Conservation (phyloP, 1,139 yeast species). For the Petasospora rhodanensis region DNA sequence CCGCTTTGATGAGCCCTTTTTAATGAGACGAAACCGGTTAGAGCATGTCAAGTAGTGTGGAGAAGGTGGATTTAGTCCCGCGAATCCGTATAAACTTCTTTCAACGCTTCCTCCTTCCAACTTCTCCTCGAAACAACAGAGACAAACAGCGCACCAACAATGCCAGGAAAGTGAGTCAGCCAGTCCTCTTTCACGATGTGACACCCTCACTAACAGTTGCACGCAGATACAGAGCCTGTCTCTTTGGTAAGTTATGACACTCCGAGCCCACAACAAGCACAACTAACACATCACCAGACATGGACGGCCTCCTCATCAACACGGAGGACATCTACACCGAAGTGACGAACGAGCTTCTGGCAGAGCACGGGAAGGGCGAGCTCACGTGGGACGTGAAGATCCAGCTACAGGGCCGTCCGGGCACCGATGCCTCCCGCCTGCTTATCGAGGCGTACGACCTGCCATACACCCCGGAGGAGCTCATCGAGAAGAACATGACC, state of each 20-base stretch:
- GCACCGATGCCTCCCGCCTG: conserved; percentile 56
- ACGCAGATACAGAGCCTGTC: conserved; percentile 64
- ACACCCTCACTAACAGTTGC: neutral
- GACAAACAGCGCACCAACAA: no score
- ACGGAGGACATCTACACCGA: conserved; percentile 89
- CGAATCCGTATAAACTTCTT: no score
- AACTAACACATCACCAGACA: conserved; percentile 40
- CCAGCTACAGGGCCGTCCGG: conserved; percentile 87
- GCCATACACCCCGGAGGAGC: conserved; percentile 61
- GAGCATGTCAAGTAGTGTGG: no score
- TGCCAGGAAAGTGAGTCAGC: conserved; percentile 7
- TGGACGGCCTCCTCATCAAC: conserved; percentile 91
- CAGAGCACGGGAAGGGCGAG: conserved; percentile 66
- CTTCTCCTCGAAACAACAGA: neutral
- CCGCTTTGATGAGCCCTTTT: conserved; percentile 41
- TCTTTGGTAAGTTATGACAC: conserved; percentile 53
- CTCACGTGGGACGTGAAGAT: conserved; percentile 89
- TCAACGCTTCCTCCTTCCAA: no score
- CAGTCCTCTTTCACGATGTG: no score
- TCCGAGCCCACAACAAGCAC: neutral
- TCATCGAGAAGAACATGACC: conserved; percentile 42
- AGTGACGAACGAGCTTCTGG: conserved; percentile 61
- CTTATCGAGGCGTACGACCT: conserved; percentile 65
- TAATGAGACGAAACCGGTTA: no score
- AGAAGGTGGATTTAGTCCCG: no score